phyloP scores from a whole-genome alignment of 2,329 filamentous ascomycete species.

The Sporothrix protearum region DNA sequence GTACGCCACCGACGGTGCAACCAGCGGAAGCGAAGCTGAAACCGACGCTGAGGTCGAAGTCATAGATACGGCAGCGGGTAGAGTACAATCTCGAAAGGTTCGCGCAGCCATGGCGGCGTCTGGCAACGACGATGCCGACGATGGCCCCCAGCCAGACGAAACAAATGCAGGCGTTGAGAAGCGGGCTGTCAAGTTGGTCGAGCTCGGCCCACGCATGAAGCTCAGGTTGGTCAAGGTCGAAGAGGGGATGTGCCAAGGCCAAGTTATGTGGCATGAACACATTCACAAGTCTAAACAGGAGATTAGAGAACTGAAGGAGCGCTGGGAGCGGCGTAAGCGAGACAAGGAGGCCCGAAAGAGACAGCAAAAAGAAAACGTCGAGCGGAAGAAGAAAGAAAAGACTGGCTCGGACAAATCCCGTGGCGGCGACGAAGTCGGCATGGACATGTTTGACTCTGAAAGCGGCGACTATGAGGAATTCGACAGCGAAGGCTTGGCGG shows the following conservation, averaged over 20 bases:
- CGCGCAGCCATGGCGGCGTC: conserved; percentile 44
- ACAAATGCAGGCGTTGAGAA: conserved; percentile 65
- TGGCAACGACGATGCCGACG: conserved; percentile 44
- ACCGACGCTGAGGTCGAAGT: conserved; percentile 96
- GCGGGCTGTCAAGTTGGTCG: conserved; percentile 84
- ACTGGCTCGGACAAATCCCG: conserved; percentile 33
- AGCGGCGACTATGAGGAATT: conserved; percentile 48
- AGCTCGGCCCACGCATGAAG: conserved; percentile 86
- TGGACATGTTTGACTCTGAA: conserved; percentile 40
- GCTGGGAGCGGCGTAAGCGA: conserved; percentile 72
- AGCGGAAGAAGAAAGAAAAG: conserved; percentile 69
- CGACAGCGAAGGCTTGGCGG: conserved; percentile 51
- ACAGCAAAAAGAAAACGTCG: conserved; percentile 85
- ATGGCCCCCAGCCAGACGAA: conserved; percentile 35
- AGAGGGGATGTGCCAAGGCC: conserved; percentile 84
- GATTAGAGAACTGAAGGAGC: conserved; percentile 71
- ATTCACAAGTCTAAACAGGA: conserved; percentile 80
- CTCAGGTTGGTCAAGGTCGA: conserved; percentile 92
- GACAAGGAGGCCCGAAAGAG: conserved; percentile 80
- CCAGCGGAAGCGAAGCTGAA: conserved; percentile 85
- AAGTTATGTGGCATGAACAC: conserved; percentile 97
- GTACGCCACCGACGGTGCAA: conserved; percentile 74
- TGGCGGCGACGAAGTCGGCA: conserved; percentile 40
- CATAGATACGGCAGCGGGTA: conserved; percentile 59
- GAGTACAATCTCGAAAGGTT: conserved; percentile 53